Conservation (phyloP, 2,329 filamentous ascomycete species). For the Fonsecaea nubica region DNA sequence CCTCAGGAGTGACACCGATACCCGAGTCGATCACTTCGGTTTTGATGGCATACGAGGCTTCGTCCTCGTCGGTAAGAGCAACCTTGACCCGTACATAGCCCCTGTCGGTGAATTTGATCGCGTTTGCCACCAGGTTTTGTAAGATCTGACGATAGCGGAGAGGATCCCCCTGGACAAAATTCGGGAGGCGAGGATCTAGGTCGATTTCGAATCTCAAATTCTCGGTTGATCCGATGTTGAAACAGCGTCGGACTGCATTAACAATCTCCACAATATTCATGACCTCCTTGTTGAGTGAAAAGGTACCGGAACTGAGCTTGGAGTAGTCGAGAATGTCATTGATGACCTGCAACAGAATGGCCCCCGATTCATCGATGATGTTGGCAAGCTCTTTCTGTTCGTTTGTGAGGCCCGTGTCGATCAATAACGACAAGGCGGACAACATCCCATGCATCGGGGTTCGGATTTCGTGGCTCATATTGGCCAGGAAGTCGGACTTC, state of each 20-base stretch:
- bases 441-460: constrained; percentile 71
- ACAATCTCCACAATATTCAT: constrained; percentile 35
- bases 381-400: constrained; percentile 64
- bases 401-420: constrained; percentile 59
- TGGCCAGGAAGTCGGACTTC: constrained; percentile 67
- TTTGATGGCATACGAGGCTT: constrained; percentile 50
- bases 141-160: constrained; percentile 67
- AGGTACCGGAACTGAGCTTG: constrained; percentile 62
- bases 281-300: constrained; percentile 53
- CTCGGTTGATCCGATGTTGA: constrained; percentile 28
- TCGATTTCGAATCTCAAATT: constrained; percentile 41
- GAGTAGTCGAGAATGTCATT: constrained; percentile 73
- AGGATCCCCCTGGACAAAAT: constrained; percentile 61
- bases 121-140: constrained; percentile 68
- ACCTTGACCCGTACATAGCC: constrained; percentile 57
- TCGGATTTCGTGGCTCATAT: constrained; percentile 70
- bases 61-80: constrained; percentile 37
- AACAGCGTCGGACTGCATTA: constrained; percentile 28
- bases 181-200: constrained; percentile 57
- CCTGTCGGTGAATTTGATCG: constrained; percentile 66
- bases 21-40: constrained; percentile 59
- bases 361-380: constrained; percentile 66
- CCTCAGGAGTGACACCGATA: constrained; percentile 58
- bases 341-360: constrained; percentile 65
- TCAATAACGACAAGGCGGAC: constrained; percentile 63